These are phyloP conservation scores for Aegilops speltoides DNA, from an alignment of 176 grass and related monocot genomes.

Conservation along the genomic window DNA sequence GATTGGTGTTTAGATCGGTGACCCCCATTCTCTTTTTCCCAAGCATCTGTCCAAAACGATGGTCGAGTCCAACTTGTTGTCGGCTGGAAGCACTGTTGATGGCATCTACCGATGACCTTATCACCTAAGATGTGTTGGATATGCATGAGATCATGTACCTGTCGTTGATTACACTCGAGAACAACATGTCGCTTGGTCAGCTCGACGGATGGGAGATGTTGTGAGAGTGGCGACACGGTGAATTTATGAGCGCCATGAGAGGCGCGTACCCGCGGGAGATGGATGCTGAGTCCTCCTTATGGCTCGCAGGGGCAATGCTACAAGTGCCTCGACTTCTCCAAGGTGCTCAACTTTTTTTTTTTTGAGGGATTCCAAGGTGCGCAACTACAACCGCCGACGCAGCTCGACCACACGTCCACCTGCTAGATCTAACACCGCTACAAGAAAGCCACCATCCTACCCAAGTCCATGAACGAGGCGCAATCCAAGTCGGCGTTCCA, in stretches of 20 bases:
- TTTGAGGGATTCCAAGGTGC: too few relatives aligned
- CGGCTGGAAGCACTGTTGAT: background rate
- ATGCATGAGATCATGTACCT: conserved; percentile 32
- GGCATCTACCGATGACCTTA: conserved; percentile 54
- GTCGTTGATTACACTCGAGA: conserved; percentile 59
- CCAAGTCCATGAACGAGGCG: conserved; percentile 48
- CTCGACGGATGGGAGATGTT: conserved; percentile 48
- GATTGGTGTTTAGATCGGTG: too few relatives aligned
- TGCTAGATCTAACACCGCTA: conserved; percentile 50
- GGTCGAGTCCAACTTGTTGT: background rate
- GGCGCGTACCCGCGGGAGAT: conserved; percentile 57
- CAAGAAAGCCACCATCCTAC: conserved; percentile 66
- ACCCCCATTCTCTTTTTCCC: too few relatives aligned
- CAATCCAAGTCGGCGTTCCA: conserved; percentile 63
- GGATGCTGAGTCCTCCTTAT: conserved; percentile 33
- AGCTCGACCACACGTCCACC: conserved; percentile 26
- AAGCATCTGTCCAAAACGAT: too few relatives aligned
- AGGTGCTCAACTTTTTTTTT: too few relatives aligned
- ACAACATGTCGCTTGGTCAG: conserved; percentile 48
- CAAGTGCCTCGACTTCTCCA: conserved; percentile 43
- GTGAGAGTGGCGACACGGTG: conserved; percentile 55
- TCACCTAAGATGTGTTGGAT: conserved; percentile 62
- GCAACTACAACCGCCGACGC: conserved; percentile 25
- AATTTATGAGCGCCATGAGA: conserved; percentile 62
- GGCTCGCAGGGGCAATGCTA: conserved; percentile 48